Evolutionary conservation across 176 grass and related monocot species (phyloP).

Genomic region (Rhynchospora tenuis): DNA sequence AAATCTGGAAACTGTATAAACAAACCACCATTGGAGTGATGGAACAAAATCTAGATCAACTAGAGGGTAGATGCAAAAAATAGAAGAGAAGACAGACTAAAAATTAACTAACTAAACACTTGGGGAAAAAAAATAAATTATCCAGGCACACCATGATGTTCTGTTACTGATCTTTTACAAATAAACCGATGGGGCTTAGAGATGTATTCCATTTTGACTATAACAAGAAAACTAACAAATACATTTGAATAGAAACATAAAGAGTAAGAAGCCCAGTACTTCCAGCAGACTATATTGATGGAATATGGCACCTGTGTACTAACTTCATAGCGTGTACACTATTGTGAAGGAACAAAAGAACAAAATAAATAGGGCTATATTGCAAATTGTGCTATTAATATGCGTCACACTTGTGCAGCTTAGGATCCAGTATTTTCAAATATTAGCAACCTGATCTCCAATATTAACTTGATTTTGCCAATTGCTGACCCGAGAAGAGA

Average conservation of each 20-base stretch:
- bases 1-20: not conserved
- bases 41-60: not conserved
- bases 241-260: constrained; percentile 17
- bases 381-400: not conserved
- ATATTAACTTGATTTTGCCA: not conserved
- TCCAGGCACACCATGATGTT: not conserved
- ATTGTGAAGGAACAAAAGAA: constrained; percentile 8
- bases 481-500: not conserved
- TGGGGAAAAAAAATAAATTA: not conserved
- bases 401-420: constrained; percentile 4
- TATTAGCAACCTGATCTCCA: constrained; percentile 12
- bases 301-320: not conserved
- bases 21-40: not conserved
- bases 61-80: not conserved
- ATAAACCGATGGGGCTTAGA: constrained; percentile 14
- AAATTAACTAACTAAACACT: not conserved
- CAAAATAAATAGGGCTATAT: constrained; percentile 12
- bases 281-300: not conserved
- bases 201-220: constrained; percentile 17
- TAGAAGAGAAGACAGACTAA: not conserved
- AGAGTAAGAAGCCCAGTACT: not conserved
- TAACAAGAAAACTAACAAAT: constrained; percentile 20
- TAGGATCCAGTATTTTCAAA: not conserved
- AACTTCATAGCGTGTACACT: not conserved
- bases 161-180: not conserved